A percentile compares a stretch with the other conserved stretches of the same genome.
These are phyloP conservation scores for Nitzschia inconspicua DNA, from an alignment of 108 stramenopile genomes.

Conservation along the genomic window DNA sequence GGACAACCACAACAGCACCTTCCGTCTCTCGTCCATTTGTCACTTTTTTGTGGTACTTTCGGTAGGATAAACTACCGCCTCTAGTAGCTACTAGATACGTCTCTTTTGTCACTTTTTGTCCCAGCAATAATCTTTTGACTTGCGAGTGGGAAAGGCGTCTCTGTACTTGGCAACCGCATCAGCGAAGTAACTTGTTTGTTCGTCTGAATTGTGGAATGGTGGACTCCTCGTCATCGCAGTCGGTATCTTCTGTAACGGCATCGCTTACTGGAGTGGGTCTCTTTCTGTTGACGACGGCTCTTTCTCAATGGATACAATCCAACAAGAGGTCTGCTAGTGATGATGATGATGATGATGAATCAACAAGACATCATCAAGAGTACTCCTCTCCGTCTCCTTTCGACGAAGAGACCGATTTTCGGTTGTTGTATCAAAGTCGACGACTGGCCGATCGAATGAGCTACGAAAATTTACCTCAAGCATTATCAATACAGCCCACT, in stretches of 20 bases:
- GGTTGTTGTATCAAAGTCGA: conserved; percentile 4
- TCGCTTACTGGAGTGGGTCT: conserved; percentile 9
- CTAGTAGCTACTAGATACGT: too few relatives aligned
- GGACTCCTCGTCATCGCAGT: neutral
- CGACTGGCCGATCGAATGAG: conserved; percentile 6
- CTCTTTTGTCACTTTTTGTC: too few relatives aligned
- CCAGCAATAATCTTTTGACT: too few relatives aligned
- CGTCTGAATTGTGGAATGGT: too few relatives aligned
- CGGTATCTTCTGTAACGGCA: neutral
- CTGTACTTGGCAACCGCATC: too few relatives aligned
- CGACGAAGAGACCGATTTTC: neutral
- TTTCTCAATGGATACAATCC: conserved; percentile 17
- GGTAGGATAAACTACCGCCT: too few relatives aligned
- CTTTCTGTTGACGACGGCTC: conserved; percentile 13
- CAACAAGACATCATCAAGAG: neutral
- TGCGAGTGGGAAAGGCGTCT: too few relatives aligned
- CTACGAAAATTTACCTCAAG: conserved; percentile 9
- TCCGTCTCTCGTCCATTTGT: too few relatives aligned
- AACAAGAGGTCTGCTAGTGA: neutral
- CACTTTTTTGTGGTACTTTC: too few relatives aligned
- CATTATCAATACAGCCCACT: neutral
- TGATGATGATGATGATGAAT: neutral
- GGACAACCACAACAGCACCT: too few relatives aligned
- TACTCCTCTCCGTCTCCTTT: neutral
- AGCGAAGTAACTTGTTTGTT: too few relatives aligned